Evolutionary conservation across 2,329 filamentous ascomycete species (phyloP), one percentile per base, ranked within the genome.

Genomic region (Helicocarpus griseus): DNA sequence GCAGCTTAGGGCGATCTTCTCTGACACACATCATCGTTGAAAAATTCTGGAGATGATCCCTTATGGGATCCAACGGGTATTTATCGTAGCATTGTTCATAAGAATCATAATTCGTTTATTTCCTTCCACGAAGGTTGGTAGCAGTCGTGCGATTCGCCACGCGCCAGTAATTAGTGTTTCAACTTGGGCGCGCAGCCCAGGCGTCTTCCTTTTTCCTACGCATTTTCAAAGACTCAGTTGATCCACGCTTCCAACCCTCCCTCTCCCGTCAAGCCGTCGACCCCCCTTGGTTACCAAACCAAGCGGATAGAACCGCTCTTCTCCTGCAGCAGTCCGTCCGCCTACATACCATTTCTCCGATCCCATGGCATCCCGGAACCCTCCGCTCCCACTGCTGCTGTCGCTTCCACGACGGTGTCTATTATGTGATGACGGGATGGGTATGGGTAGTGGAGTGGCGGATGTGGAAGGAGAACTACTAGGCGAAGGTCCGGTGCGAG

Each of bases 311-410:
- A 75, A 74, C 46, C 71, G 66, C 54, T 76, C 73, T 59, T 76
- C 73, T 0, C 73, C 73, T 14, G 60, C 65, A 9, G 70, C 66
- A 21, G 70, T 75, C 33, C 71, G 63, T 4, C 74, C 74, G 3
- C 74, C 74, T 24, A 77, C 73, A 60, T 75, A 77, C 74, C 74
- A 76, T 56, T 75, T 76, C 61, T 76, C 73, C 2, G 68, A 64
- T 0, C 72, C 72, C 8, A 74, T 53, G 0, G 71, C 69, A 59
- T 76, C 73, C 6, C 72, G 64, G 51, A 75, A 76, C 2, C 73
- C 73, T 13, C 71, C 70, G 2, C 69, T 73, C 17, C 71, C 70
- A 43, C 64, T 73, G 19, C 72, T 74, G 36, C 68, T 72, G 54
- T 75, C 72, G 53, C 73, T 75, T 17, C 73, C 73, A 40, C 73